Conservation (phyloP, 108 stramenopile species). For the Epipyxis sp. region DNA sequence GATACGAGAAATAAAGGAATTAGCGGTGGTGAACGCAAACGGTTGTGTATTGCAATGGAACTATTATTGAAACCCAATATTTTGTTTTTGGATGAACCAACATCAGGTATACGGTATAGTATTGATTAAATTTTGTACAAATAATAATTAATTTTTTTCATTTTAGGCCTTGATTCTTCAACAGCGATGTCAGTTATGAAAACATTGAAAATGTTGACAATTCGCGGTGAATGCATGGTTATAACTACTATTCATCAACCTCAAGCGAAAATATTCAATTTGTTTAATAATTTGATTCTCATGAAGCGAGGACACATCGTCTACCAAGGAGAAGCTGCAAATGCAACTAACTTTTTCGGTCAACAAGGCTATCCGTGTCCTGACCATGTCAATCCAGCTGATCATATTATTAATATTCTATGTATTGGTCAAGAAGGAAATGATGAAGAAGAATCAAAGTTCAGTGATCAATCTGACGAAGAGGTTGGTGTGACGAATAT, state of each 20-base stretch:
- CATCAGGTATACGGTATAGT: constrained; percentile 48
- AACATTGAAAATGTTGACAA: constrained; percentile 35
- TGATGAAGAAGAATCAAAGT: neutral
- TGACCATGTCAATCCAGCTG: constrained; percentile 34
- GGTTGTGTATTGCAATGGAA: constrained; percentile 41
- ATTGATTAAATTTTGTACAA: too few species aligned
- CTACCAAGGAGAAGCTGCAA: neutral
- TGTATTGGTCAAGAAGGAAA: neutral
- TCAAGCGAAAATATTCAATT: constrained; percentile 40
- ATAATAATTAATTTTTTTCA: too few species aligned
- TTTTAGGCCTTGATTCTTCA: constrained; percentile 44
- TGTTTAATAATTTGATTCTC: constrained; percentile 34
- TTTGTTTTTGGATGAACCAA: constrained; percentile 48
- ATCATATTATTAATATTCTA: constrained; percentile 31
- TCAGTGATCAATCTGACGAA: neutral
- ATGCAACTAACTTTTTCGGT: neutral
- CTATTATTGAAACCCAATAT: constrained; percentile 38
- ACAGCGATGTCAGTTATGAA: constrained; percentile 34
- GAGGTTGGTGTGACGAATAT: neutral
- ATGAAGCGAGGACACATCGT: neutral
- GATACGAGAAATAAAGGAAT: constrained; percentile 33
- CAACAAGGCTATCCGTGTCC: constrained; percentile 17
- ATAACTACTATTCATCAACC: constrained; percentile 52
- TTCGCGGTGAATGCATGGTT: constrained; percentile 40
- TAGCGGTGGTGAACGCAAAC: constrained; percentile 33